phyloP scores from a whole-genome alignment of 1,284 basidiomycete species.

The Gymnopus androsaceus region DNA sequence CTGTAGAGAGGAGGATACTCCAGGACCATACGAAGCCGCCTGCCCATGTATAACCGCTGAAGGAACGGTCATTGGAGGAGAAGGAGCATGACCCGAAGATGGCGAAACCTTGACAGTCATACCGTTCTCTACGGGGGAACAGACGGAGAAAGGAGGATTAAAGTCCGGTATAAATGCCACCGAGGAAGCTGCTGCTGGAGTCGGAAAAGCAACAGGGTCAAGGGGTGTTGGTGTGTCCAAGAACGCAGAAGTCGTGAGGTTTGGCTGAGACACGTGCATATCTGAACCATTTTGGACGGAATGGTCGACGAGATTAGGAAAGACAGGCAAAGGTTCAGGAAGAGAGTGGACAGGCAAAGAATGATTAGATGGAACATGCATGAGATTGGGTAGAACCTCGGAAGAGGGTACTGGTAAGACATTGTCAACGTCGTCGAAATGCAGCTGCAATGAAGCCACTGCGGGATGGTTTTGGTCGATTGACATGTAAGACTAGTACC shows the following conservation, averaged over 20 bases:
- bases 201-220: constrained; percentile 27
- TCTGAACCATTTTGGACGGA: constrained; percentile 31
- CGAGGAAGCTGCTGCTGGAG: constrained; percentile 19
- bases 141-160: constrained; percentile 2
- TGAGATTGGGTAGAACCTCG: constrained; percentile 11
- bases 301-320: constrained; percentile 41
- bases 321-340: constrained; percentile 30
- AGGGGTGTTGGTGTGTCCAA: constrained; percentile 44
- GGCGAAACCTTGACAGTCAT: constrained; percentile 35
- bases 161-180: constrained; percentile 26
- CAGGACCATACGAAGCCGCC: constrained; percentile 36
- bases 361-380: constrained; percentile 3
- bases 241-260: constrained; percentile 33
- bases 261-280: constrained; percentile 42
- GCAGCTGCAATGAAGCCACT: constrained; percentile 7
- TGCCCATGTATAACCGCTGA: constrained; percentile 44
- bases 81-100: constrained; percentile 38
- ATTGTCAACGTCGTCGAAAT: constrained; percentile 17
- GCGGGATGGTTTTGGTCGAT: constrained; percentile 8
- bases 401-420: constrained; percentile 7
- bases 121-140: constrained; percentile 29
- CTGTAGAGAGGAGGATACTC: constrained; percentile 49
- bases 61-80: constrained; percentile 38
- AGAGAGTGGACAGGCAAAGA: constrained; percentile 13
- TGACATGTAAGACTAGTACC: constrained; percentile 14